Conservation (phyloP, 805 yeast species). For the Metschnikowia peoriensis region DNA sequence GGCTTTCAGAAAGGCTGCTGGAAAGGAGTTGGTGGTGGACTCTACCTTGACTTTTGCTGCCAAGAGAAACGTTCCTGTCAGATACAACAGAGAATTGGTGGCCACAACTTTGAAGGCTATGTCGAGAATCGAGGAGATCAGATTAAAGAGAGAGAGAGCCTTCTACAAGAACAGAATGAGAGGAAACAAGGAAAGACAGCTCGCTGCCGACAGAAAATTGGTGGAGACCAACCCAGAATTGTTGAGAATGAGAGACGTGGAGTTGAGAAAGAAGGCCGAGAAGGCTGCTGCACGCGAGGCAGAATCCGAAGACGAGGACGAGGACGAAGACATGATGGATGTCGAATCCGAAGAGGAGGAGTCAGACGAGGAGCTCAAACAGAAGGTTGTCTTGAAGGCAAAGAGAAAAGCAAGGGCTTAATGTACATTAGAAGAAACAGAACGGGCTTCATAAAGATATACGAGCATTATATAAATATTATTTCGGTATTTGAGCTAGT, state of each 20-base stretch:
- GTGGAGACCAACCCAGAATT: constrained; percentile 87
- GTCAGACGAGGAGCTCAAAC: constrained; percentile 47
- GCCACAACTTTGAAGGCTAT: constrained; percentile 92
- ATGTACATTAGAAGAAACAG: constrained; percentile 8
- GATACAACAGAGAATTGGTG: constrained; percentile 95
- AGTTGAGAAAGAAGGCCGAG: constrained; percentile 72
- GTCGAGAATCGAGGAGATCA: constrained; percentile 93
- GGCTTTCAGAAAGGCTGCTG: constrained; percentile 98
- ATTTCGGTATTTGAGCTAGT: background rate
- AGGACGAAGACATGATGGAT: constrained; percentile 43
- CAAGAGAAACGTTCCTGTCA: constrained; percentile 96
- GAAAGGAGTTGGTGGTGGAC: constrained; percentile 97
- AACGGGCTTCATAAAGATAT: constrained; percentile 7
- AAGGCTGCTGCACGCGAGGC: constrained; percentile 48
- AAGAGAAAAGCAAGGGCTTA: constrained; percentile 41
- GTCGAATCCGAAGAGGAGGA: constrained; percentile 40
- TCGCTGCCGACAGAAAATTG: constrained; percentile 82
- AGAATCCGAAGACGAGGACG: constrained; percentile 24
- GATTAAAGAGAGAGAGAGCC: constrained; percentile 95
- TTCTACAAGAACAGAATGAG: constrained; percentile 99
- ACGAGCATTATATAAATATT: background rate
- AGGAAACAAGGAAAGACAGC: constrained; percentile 87
- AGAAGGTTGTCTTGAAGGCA: constrained; percentile 63
- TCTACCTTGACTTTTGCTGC: constrained; percentile 94
- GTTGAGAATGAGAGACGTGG: constrained; percentile 90